Evolutionary conservation across 495 filamentous ascomycete species (phyloP).

Genomic region (Hypomontagnella monticulosa): DNA sequence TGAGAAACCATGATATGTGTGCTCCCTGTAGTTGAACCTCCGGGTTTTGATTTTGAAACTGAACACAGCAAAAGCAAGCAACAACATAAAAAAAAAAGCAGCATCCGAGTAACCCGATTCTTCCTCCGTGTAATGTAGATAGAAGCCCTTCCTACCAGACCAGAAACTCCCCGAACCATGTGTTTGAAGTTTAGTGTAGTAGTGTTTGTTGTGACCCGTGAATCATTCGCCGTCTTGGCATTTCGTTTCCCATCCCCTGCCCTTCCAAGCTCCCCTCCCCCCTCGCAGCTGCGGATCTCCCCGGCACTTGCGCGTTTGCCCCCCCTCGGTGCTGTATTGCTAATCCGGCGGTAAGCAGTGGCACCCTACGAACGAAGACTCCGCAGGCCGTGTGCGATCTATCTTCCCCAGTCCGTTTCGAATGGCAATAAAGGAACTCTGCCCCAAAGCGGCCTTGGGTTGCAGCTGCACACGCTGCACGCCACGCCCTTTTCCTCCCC

Average conservation of each 20-base stretch:
- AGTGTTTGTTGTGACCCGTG: not conserved
- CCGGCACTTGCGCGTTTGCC: not conserved
- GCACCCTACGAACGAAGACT: not conserved
- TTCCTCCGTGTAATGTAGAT: slow-evolving; percentile 7
- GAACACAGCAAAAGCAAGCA: not conserved
- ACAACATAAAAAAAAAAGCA: not conserved
- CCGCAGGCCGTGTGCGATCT: not conserved
- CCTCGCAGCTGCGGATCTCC: not conserved
- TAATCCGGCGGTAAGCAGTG: not conserved
- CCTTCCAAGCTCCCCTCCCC: not conserved
- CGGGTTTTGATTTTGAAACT: not conserved
- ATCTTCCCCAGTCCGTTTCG: not conserved
- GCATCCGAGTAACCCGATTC: not conserved
- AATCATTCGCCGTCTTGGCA: not conserved
- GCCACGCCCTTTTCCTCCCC: too few species aligned
- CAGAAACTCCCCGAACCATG: slow-evolving; percentile 29
- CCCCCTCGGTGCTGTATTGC: not conserved
- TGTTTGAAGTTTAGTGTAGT: slow-evolving; percentile 8
- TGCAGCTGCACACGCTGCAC: too few species aligned
- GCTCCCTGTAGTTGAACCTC: not conserved
- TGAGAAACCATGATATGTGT: too few species aligned
- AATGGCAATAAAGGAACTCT: not conserved
- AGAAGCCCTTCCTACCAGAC: not conserved
- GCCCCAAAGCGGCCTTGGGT: too few species aligned
- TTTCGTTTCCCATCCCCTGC: not conserved